These are phyloP conservation scores for Pestalotiopsis sp. DNA, from an alignment of 2,329 filamentous ascomycete species.

Conservation along the genomic window DNA sequence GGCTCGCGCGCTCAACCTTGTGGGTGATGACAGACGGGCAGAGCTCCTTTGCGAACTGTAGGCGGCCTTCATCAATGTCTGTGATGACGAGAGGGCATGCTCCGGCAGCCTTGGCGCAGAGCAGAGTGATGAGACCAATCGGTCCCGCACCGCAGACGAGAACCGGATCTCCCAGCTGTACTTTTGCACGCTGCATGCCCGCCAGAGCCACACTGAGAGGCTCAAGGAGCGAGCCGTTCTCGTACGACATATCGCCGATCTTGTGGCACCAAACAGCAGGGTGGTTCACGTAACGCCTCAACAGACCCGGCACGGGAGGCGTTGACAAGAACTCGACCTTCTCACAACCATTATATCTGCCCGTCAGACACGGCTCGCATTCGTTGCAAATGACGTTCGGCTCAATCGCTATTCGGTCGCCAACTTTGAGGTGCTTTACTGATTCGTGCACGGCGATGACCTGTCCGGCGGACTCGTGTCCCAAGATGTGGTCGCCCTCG, in stretches of 20 bases:
- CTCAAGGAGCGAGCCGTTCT: constrained; percentile 88
- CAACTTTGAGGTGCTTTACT: constrained; percentile 74
- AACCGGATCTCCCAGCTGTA: constrained; percentile 82
- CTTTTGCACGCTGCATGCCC: constrained; percentile 78
- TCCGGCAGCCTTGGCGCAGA: constrained; percentile 83
- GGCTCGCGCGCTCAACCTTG: constrained; percentile 66
- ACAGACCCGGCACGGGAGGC: constrained; percentile 81
- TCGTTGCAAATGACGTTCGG: constrained; percentile 89
- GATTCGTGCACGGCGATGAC: constrained; percentile 80
- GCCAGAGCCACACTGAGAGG: constrained; percentile 87
- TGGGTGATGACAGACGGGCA: constrained; percentile 79
- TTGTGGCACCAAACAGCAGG: constrained; percentile 95
- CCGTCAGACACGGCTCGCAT: constrained; percentile 89
- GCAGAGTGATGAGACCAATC: constrained; percentile 85
- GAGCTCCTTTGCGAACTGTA: constrained; percentile 82
- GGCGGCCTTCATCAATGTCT: constrained; percentile 84
- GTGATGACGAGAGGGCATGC: constrained; percentile 91
- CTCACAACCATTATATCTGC: constrained; percentile 94
- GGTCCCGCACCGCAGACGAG: constrained; percentile 91
- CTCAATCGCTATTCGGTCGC: constrained; percentile 91
- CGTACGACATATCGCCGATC: constrained; percentile 87
- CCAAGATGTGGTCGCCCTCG: constrained; percentile 82
- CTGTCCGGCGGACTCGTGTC: constrained; percentile 88
- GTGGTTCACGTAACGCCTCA: constrained; percentile 93
- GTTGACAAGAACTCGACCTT: constrained; percentile 85